These are phyloP conservation scores for Allantophomopsis lycopodina DNA, from an alignment of 2,329 filamentous ascomycete genomes.

Conservation along the genomic window DNA sequence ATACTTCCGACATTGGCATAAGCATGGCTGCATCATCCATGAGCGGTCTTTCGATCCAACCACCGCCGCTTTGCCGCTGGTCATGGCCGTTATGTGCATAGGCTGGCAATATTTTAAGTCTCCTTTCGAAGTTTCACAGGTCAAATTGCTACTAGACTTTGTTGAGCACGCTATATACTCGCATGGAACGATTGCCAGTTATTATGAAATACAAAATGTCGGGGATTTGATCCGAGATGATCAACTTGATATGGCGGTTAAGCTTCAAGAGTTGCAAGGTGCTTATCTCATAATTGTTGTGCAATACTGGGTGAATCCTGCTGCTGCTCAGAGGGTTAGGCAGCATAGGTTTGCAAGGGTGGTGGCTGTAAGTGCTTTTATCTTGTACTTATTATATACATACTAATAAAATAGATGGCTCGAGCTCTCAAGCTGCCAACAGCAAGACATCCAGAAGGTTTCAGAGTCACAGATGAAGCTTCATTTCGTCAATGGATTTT, in stretches of 20 bases:
- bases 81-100: conserved; percentile 15
- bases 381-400: not conserved
- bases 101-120: conserved; percentile 11
- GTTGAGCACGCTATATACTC: not conserved
- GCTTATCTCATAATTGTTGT: conserved; percentile 17
- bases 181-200: not conserved
- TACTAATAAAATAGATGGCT: conserved; percentile 11
- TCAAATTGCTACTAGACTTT: not conserved
- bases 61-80: conserved; percentile 13
- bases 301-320: conserved; percentile 17
- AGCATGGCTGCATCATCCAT: conserved; percentile 17
- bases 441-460: conserved; percentile 9
- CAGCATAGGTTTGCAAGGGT: conserved; percentile 15
- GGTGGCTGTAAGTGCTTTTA: conserved; percentile 10
- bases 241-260: not conserved
- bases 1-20: conserved; percentile 19
- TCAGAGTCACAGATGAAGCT: not conserved
- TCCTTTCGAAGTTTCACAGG: not conserved
- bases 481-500: conserved; percentile 1
- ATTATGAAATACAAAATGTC: not conserved
- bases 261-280: conserved; percentile 16
- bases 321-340: conserved; percentile 14
- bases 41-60: conserved; percentile 16
- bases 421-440: conserved; percentile 11
- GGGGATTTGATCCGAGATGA: not conserved